Conservation (phyloP, 1,284 basidiomycete genomes). For the Cutaneotrichosporon sp. region DNA sequence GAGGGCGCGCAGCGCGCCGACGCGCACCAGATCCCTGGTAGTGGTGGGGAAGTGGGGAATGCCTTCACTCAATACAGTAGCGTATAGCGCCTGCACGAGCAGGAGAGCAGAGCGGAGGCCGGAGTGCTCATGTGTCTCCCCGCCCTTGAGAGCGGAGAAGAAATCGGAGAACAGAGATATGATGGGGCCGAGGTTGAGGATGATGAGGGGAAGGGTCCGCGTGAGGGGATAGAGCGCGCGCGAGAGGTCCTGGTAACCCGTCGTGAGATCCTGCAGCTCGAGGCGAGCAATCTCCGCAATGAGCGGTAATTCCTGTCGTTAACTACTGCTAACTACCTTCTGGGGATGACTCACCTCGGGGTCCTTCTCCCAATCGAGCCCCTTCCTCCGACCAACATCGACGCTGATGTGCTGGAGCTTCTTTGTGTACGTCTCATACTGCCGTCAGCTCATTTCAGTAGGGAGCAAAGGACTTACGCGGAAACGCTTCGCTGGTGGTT, state of each 20-base stretch:
- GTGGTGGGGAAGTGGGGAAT: constrained; percentile 35
- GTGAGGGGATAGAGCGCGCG: constrained; percentile 63
- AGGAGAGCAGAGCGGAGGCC: constrained; percentile 47
- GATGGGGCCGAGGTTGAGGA: constrained; percentile 74
- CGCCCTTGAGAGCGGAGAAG: constrained; percentile 54
- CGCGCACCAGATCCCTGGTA: constrained; percentile 34
- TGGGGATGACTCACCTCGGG: constrained; percentile 36
- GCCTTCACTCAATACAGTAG: constrained; percentile 54
- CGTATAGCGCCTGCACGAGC: constrained; percentile 49
- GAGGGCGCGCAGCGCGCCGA: constrained; percentile 41
- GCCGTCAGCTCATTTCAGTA: constrained; percentile 3
- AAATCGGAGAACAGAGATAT: constrained; percentile 52
- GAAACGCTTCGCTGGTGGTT: constrained; percentile 50
- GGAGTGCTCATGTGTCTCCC: constrained; percentile 41
- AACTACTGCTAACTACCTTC: constrained; percentile 24
- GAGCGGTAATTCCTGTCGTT: constrained; percentile 37
- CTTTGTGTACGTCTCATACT: constrained; percentile 51
- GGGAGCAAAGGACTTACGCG: constrained; percentile 29
- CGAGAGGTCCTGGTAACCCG: constrained; percentile 70
- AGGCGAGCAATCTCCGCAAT: constrained; percentile 50
- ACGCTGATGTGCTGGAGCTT: constrained; percentile 48
- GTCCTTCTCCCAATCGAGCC: constrained; percentile 48
- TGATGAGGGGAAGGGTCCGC: constrained; percentile 72
- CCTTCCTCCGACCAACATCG: constrained; percentile 47
- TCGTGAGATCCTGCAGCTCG: constrained; percentile 66